Evolutionary conservation across 371 early-diverging fungal genomes (phyloP), one percentile per base, ranked within the genome.

Genomic region (Smittium mucronatum): DNA sequence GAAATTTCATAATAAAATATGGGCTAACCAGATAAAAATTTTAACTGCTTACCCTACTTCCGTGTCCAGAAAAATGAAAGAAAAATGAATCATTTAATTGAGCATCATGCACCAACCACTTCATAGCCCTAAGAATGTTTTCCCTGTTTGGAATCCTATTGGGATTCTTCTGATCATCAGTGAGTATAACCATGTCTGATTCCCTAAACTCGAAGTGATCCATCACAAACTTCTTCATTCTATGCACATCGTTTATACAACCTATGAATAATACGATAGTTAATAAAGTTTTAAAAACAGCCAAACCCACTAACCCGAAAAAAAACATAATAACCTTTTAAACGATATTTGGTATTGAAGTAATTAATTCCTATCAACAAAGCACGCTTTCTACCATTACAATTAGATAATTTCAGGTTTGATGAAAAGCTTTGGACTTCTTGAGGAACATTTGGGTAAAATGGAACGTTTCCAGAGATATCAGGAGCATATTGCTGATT

Each of bases 281-380:
- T n/a, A n/a, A n/a, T n/a, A n/a, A n/a, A n/a, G n/a, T n/a, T n/a
- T n/a, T n/a, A n/a, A n/a, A n/a, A n/a, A n/a, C n/a, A n/a, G n/a
- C n/a, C n/a, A n/a, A n/a, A n/a, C n/a, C n/a, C n/a, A n/a, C n/a
- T n/a, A n/a, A n/a, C n/a, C n/a, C n/a, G n/a, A 47, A 11, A 47
- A 47, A 47, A 47, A 21, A 47, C 11, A 21, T 5, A 47, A 47
- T 11, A 11, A 47, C 47, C 59, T 80, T 69, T 73, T 58, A 94
- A 83, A 71, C 86, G 84, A 65, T 79, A 80, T 31, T 75, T 72
- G 26, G 92, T 85, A 28, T 86, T 85, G 35, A 83, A 81, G 77
- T 96, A 96, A 75, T 96, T 96, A 77, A 95, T 94, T 59, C 97
- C 97, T 68, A 96, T 85, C 34, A 96, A 81, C 65, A 96, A 82